phyloP scores from a whole-genome alignment of 225 moss, liverwort and hornwort species.

The Rhytidiadelphus loreus region DNA sequence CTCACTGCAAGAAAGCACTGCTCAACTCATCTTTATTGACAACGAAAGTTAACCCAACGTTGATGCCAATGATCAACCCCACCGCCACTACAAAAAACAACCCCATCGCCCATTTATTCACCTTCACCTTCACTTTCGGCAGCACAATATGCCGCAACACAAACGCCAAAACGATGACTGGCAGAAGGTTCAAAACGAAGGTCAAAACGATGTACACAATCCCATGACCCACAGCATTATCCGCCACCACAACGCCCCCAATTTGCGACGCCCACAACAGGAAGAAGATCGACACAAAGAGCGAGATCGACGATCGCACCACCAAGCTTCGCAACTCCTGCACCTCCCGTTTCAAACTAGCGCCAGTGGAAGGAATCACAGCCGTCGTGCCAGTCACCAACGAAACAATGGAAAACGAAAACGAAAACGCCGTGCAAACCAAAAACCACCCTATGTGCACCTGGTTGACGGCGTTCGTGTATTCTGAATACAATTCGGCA shows the following conservation, averaged over 20 bases:
- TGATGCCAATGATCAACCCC: neutral
- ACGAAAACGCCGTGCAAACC: neutral
- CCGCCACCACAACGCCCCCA: neutral
- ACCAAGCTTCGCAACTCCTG: neutral
- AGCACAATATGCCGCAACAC: neutral
- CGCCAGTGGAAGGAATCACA: neutral
- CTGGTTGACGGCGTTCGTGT: fast-evolving
- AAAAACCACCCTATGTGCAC: neutral
- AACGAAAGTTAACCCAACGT: neutral
- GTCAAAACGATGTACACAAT: fast-evolving
- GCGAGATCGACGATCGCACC: neutral
- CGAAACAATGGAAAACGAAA: neutral
- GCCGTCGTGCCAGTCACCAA: neutral
- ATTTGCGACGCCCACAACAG: neutral
- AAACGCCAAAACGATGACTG: neutral
- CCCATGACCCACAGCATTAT: fast-evolving
- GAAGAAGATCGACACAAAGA: neutral
- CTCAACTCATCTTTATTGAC: too few relatives aligned
- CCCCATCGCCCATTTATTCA: neutral
- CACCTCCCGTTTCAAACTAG: neutral
- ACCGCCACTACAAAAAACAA: neutral
- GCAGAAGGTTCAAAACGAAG: neutral
- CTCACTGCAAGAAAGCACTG: too few relatives aligned
- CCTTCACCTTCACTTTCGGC: neutral
- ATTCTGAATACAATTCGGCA: fast-evolving